Base-by-base conservation (phyloP, 2,329 filamentous ascomycete genomes). In the Zopfia rhizophila region DNA sequence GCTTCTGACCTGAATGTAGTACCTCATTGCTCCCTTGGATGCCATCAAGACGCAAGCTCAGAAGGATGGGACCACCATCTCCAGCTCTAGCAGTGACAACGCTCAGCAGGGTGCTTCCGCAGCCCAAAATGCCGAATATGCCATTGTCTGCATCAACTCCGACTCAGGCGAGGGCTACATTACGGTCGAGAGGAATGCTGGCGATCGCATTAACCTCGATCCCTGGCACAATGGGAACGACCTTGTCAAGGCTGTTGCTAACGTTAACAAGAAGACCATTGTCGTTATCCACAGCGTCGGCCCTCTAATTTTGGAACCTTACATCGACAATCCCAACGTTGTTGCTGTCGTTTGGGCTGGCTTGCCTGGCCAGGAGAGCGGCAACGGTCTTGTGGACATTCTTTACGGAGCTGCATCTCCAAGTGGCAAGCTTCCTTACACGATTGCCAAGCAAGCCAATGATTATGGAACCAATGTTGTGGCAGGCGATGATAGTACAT, bases 391-490 rank as follows among this genome's bases (percentile, higher is more conserved):
- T 10, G 72, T 67, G 3, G 77, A 79, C 23, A 65, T 80, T 8
- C 57, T 79, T 1, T 79, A 75, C 49, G 77, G 77, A 3, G 58
- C 61, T n/a, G 54, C 65, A 3, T 69, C 68, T 5, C 76, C 76
- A 1, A 74, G 65, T 0, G 85, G 84, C 2, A 82, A 83, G 45
- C 72, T 88, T 0, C 83, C 85, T 60, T 88, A 70, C 37, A 72
- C 69, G 8, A 72, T 72, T 37, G 68, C 68, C 3, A 72, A 70
- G 53, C 44, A 56, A 13, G 45, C 56, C 3, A 48, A 23, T 1
- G 70, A 72, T 47, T 72, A 72, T 32, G 66, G 65, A 13, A 61
- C 65, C 1, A 43, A 37, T 0, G 55, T 71, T 16, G 45, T 48
- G 3, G 13, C 22, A 3, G 63, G 60, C 3, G 60, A 65, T 19